Evolutionary conservation across 257 asterid species (phyloP), one percentile per base, ranked within the genome.

Genomic region (Solanum microdontum): DNA sequence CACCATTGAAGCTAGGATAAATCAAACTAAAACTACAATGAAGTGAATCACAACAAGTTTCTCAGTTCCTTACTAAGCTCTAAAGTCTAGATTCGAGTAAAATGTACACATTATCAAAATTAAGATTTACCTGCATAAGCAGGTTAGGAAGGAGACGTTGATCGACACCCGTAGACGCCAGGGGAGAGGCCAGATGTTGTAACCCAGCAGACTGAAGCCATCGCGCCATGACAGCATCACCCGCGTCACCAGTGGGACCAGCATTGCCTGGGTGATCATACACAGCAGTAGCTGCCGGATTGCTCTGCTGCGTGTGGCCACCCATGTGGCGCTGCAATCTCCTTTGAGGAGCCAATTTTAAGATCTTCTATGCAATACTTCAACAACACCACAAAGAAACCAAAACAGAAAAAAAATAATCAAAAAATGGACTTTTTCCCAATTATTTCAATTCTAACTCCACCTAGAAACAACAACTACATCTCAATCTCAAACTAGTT

Each of bases 291-390:
- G 97, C 96, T 39, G 95, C 95, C 82, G 94, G 94, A 89, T 92
- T 93, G 95, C 98, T 94, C 98, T 93, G 99, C 94, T 97, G 99
- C 97, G 94, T 95, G 97, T 97, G 99, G 98, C 99, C 99, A 94
- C 99, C 99, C 92, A 93, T 92, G 99, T 94, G 99, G 95, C 98
- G 95, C 98, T 94, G 96, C 87, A 93, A 89, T 95, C 98, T 90
- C 92, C 95, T 95, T 91, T 94, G 99, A 21, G 99, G 99, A 93
- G 99, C 99, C 99, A 97, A 95, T 86, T 96, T 94, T 90, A 93
- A 93, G 96, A 93, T 94, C 96, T 94, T 89, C 92, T 88, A 84
- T 83, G 91, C 96, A 70, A 89, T 55, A 87, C 97, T 93, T 88
- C 91, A 88, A 72, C 82, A 40, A 36, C 87, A n/a, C 80, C 87